Conservation (phyloP, 371 early-diverging fungal genomes). For the Gilbertella persicaria region DNA sequence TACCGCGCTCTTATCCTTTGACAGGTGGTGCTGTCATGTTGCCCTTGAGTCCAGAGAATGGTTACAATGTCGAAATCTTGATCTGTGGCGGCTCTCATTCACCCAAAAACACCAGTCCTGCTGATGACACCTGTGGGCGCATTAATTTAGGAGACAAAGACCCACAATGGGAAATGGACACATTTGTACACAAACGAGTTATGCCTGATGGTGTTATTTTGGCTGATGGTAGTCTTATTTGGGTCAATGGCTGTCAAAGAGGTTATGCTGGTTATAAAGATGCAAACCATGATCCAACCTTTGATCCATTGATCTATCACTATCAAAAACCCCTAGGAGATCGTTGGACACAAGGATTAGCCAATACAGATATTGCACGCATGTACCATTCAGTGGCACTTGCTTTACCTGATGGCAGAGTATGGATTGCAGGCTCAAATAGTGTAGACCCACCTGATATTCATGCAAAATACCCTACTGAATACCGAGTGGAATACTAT, state of each 20-base stretch:
- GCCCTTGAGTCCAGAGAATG: constrained; percentile 58
- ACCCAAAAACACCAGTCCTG: constrained; percentile 35
- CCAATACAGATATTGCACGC: constrained; percentile 61
- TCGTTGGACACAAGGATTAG: constrained; percentile 47
- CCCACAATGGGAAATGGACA: constrained; percentile 63
- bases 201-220: constrained; percentile 66
- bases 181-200: constrained; percentile 56
- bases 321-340: constrained; percentile 40
- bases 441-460: constrained; percentile 48
- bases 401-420: constrained; percentile 56
- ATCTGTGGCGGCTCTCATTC: constrained; percentile 63
- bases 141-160: constrained; percentile 51
- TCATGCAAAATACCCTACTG: constrained; percentile 55
- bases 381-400: constrained; percentile 71
- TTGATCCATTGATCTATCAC: constrained; percentile 61
- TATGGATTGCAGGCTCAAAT: constrained; percentile 54
- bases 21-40: constrained; percentile 60
- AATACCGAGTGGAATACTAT: constrained; percentile 64
- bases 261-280: constrained; percentile 63
- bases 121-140: constrained; percentile 56
- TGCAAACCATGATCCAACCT: constrained; percentile 56
- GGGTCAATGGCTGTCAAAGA: constrained; percentile 64
- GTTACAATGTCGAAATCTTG: constrained; percentile 60
- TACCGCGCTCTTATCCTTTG: constrained; percentile 64
- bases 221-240: constrained; percentile 60